Percentiles rank a stretch among this genome's conserved stretches.
Conservation (phyloP, 306 rosid genomes). For the Corylus americana region DNA sequence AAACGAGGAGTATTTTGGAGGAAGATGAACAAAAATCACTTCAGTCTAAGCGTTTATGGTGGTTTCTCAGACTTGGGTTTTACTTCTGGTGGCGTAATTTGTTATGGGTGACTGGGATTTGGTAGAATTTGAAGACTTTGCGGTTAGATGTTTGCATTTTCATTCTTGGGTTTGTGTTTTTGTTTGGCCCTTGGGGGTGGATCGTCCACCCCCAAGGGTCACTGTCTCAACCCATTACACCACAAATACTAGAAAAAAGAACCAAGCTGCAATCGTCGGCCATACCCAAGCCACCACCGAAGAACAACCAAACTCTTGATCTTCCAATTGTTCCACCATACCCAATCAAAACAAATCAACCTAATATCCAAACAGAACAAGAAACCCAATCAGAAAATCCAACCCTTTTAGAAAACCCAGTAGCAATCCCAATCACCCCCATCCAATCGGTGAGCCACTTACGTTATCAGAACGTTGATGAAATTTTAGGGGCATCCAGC, state of each 20-base stretch:
- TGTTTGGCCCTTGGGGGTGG: background rate
- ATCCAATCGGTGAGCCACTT: conserved; percentile 2
- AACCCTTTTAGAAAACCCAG: too few species aligned
- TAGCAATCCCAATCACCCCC: too few species aligned
- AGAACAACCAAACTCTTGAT: too few species aligned
- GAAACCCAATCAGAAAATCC: too few species aligned
- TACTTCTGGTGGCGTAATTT: background rate
- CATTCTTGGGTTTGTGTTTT: background rate
- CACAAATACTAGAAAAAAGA: too few species aligned
- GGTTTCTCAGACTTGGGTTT: background rate
- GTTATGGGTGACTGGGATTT: background rate
- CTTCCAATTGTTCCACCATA: too few species aligned
- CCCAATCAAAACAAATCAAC: too few species aligned
- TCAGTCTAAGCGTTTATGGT: conserved; percentile 40
- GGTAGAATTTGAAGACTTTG: background rate
- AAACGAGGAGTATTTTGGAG: conserved; percentile 38
- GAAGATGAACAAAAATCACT: conserved; percentile 36
- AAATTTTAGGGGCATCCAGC: conserved; percentile 67
- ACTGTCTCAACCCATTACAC: too few species aligned
- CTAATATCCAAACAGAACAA: too few species aligned
- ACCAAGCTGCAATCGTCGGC: too few species aligned
- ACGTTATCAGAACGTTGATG: conserved; percentile 64
- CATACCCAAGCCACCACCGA: too few species aligned
- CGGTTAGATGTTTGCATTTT: conserved; percentile 9
- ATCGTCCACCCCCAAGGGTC: too few species aligned